Conservation (phyloP, 441 rosid genomes). For the Erodium moschatum region DNA sequence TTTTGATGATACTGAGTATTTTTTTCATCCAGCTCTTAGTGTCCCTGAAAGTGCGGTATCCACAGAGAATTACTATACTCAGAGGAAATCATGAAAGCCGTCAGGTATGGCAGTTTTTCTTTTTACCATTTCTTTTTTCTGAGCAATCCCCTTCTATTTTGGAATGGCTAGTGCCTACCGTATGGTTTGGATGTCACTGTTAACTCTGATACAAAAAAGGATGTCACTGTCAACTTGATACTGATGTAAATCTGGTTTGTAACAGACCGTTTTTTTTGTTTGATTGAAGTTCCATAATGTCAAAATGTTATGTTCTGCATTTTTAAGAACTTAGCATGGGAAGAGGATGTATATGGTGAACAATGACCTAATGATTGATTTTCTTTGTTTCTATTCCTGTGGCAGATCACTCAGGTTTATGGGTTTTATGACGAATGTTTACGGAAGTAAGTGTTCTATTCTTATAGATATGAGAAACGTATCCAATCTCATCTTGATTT, state of each 20-base stretch:
- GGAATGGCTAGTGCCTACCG: not conserved
- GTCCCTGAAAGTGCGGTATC: constrained; percentile 60
- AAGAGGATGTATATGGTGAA: not conserved
- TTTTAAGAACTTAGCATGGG: no score
- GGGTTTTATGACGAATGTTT: constrained; percentile 29
- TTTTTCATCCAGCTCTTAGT: constrained; percentile 45
- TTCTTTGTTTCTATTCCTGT: constrained; percentile 16
- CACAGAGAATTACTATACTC: constrained; percentile 55
- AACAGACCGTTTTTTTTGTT: no score
- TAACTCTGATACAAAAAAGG: not conserved
- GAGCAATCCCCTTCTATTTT: not conserved
- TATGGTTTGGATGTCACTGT: constrained; percentile 4
- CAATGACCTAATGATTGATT: constrained; percentile 19
- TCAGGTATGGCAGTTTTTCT: constrained; percentile 7
- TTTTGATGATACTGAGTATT: constrained; percentile 20
- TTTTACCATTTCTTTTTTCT: constrained; percentile 1
- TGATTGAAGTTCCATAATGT: no score
- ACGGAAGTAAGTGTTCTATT: constrained; percentile 47
- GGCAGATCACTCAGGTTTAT: constrained; percentile 72
- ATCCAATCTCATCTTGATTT: no score
- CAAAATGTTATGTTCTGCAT: no score
- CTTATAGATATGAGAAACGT: not conserved
- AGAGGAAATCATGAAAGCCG: no score
- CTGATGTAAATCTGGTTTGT: not conserved
- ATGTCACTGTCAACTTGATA: not conserved